A percentile compares a stretch with the other conserved stretches of the same genome.
Evolutionary conservation across 176 grass and related monocot species (phyloP).

Genomic region (Zoysia japonica): DNA sequence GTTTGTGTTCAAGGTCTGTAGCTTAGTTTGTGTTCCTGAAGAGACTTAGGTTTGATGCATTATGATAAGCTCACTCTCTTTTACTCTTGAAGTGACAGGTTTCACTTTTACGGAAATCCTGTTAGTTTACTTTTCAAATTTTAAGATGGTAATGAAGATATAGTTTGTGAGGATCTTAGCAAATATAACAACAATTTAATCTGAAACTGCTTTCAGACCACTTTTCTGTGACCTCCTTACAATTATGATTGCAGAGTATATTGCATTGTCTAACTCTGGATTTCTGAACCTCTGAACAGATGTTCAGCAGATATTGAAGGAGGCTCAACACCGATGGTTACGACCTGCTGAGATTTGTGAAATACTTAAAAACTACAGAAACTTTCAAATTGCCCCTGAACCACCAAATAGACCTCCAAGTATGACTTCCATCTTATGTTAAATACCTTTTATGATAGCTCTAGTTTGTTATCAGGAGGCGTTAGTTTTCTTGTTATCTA

Average conservation of each 20-base stretch:
- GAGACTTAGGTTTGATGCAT: not conserved
- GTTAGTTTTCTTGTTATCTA: not conserved
- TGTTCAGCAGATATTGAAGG: conserved; percentile 86
- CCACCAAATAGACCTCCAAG: conserved; percentile 87
- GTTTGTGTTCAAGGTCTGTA: not conserved
- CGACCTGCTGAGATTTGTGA: conserved; percentile 94
- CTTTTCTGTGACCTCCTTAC: not conserved
- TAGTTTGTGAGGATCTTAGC: conserved; percentile 1
- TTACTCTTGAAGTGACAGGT: not conserved
- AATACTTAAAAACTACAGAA: conserved; percentile 88
- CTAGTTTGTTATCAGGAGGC: not conserved
- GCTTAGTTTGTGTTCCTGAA: not conserved
- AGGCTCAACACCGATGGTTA: conserved; percentile 85
- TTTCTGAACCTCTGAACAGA: conserved; percentile 52
- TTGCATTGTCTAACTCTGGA: conserved; percentile 26
- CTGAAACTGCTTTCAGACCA: not conserved
- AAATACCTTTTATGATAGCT: not conserved
- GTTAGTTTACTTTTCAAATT: not conserved
- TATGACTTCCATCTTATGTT: conserved; percentile 45
- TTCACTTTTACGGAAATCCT: not conserved
- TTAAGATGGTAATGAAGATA: conserved; percentile 21
- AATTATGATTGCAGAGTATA: not conserved
- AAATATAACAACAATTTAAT: not conserved
- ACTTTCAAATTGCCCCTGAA: conserved; percentile 80
- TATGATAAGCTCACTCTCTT: not conserved